Conservation (phyloP, 2,329 filamentous ascomycete genomes). For the Cercospora sesami region DNA sequence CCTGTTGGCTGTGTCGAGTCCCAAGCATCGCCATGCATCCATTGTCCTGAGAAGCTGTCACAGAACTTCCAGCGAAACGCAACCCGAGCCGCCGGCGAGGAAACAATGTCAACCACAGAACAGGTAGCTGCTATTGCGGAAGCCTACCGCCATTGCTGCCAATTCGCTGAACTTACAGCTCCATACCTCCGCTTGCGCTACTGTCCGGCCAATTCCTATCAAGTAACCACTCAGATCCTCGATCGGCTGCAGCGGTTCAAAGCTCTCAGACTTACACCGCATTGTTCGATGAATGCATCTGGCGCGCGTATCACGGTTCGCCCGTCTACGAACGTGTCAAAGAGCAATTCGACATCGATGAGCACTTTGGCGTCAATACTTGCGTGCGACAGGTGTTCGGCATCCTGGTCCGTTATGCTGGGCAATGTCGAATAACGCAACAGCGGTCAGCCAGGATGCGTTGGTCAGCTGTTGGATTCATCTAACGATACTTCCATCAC, state of each 20-base stretch:
- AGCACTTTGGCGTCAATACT: neutral
- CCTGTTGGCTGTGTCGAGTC: neutral
- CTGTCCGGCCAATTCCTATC: neutral
- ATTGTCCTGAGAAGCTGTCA: neutral
- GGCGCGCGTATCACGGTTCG: neutral
- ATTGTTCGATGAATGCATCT: neutral
- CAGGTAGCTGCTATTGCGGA: neutral
- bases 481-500: neutral
- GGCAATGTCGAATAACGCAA: neutral
- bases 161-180: constrained; percentile 1
- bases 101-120: neutral
- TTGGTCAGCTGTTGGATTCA: neutral
- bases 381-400: neutral
- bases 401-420: neutral
- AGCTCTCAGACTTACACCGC: neutral
- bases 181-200: neutral
- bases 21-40: neutral
- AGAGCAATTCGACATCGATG: constrained; percentile 1
- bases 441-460: neutral
- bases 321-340: neutral
- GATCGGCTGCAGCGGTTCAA: neutral
- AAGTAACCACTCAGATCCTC: neutral
- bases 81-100: neutral
- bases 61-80: neutral
- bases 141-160: neutral